Evolutionary conservation across 805 yeast species (phyloP).

Genomic region (Suhomyces faveliae): DNA sequence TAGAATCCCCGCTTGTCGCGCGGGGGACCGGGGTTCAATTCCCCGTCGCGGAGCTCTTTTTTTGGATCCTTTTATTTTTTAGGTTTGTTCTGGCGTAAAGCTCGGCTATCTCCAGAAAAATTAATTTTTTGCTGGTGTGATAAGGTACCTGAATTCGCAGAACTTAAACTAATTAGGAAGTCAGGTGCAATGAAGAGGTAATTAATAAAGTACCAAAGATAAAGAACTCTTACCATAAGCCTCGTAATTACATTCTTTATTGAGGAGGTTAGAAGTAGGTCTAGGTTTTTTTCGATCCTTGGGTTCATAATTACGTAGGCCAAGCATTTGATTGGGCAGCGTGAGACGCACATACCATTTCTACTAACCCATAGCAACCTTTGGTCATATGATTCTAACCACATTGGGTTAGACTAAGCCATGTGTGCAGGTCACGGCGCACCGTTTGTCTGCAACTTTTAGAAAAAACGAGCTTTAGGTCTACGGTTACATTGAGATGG

Average conservation of each 20-base stretch:
- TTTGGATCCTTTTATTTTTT: not conserved
- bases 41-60: conserved; percentile 8
- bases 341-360: not conserved
- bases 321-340: not conserved
- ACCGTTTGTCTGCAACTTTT: not conserved
- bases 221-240: not conserved
- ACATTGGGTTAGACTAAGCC: not conserved
- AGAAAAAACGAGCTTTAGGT: not conserved
- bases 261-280: too few relatives aligned
- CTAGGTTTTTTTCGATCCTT: too few relatives aligned
- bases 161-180: conserved; percentile 1
- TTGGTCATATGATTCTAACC: too few relatives aligned
- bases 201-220: not conserved
- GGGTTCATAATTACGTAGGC: not conserved
- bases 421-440: not conserved
- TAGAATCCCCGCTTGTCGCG: conserved; percentile 8
- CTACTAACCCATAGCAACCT: not conserved
- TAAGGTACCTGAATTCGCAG: not conserved
- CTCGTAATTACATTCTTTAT: too few relatives aligned
- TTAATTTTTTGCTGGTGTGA: not conserved
- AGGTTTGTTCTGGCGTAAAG: not conserved
- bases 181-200: not conserved
- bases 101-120: not conserved
- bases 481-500: not conserved
- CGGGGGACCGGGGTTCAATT: conserved; percentile 9